Conservation (phyloP, 208 protist species). For the Strigomonas culicis region DNA sequence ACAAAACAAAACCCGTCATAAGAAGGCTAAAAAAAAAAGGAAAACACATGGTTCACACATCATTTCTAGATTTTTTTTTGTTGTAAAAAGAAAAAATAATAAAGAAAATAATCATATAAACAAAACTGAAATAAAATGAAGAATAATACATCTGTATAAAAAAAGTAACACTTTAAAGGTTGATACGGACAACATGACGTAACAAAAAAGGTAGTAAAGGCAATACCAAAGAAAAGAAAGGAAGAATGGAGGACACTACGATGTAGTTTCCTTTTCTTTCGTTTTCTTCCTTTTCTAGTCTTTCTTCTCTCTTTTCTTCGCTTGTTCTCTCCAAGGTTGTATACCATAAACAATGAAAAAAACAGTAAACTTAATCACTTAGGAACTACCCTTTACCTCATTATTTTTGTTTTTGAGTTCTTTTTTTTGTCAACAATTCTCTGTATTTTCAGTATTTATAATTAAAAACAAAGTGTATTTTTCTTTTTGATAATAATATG, state of each 20-base stretch:
- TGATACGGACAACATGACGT: conserved; percentile 1
- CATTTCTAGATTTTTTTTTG: neutral
- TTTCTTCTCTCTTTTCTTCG: conserved; percentile 14
- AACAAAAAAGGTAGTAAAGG: conserved; percentile 5
- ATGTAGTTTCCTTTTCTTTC: conserved; percentile 10
- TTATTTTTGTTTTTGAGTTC: conserved; percentile 5
- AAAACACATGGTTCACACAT: neutral
- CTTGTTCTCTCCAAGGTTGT: conserved; percentile 4
- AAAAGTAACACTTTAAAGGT: conserved; percentile 6
- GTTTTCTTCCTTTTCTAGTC: conserved; percentile 14
- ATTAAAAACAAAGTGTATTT: conserved; percentile 6
- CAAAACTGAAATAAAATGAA: no score
- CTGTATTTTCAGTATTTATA: conserved; percentile 9
- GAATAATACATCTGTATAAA: conserved; percentile 1
- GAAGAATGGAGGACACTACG: conserved; percentile 4
- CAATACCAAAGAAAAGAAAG: conserved; percentile 1
- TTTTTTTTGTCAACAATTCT: conserved; percentile 19
- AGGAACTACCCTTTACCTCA: conserved; percentile 2
- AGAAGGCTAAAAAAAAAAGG: conserved; percentile 9
- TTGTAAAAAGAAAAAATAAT: neutral
- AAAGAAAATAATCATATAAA: no score
- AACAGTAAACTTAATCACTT: conserved; percentile 7
- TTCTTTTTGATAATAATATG: conserved; percentile 3
- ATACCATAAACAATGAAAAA: neutral
- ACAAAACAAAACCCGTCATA: no score